Evolutionary conservation across 1,284 basidiomycete species (phyloP), one percentile per base, ranked within the genome.

Genomic region (Malassezia restricta): DNA sequence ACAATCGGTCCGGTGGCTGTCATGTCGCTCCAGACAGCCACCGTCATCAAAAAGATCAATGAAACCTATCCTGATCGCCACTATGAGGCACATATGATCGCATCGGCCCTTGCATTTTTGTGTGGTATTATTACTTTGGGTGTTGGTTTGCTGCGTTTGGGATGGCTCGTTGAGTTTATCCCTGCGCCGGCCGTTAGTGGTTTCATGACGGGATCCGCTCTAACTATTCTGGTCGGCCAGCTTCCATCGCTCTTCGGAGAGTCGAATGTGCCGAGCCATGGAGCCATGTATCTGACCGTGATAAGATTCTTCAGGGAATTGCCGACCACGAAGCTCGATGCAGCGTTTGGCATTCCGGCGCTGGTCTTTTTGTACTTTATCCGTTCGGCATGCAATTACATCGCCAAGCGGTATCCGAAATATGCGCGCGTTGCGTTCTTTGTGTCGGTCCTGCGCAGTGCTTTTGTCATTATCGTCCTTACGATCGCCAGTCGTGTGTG

Each of bases 91-190:
- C 82, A 85, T 6, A 77, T 83, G 53, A 95, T 98, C 59, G 92
- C 87, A 2, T 87, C 83, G 5, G 82, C 82, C 0, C 74, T 96
- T 17, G 85, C 92, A 0, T 84, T 96, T 71, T 79, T 95, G 41
- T 86, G 82, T 72, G 92, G 92, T 37, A 87, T 90, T 74, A 87
- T 94, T 73, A 85, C 88, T n/a, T 81, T 96, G 37, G 86, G 80
- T 35, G 83, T 98, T 40, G 92, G 94, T 51, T 76, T 96, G n/a
- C 77, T 98, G 3, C 81, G 92, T 28, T 68, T 96, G 6, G 92
- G 92, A 0, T 94, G 91, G 87, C 77, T 98, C 42, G 84, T 96
- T 56, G 92, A 96, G 73, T 92, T 96, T 73, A 96, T 94, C 59
- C 84, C 87, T 15, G 78, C 81, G 3, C 88, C 89, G 0, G 90